Base-by-base conservation (phyloP, 148 eudicot species). In the Hydrangea macrophylla region DNA sequence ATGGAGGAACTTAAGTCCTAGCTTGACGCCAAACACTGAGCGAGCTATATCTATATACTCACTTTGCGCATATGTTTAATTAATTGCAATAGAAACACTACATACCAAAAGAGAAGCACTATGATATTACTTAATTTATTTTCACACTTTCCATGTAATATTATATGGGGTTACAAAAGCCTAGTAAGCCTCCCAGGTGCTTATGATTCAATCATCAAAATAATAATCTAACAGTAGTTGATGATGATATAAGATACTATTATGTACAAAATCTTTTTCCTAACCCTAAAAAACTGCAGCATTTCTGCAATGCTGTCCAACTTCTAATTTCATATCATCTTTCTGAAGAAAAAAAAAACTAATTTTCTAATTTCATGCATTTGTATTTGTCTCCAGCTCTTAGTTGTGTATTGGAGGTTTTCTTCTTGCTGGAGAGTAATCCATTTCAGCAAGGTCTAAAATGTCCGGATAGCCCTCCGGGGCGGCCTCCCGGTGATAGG, bases 371-470 rank as follows among this genome's bases (percentile, higher is more conserved):
- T 58, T 63, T 31, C 23, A 15, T 50, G 50, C 39, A 36, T 67
- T 33, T 45, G 55, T 69, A 58, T 22, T 40, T 30, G 4, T 15
- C 35, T 23, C 15, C 5, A 55, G 0, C 18, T 37, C 13, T 73
- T 55, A 85, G 62, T 85, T 85, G 59, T 85, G 86, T 55, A 85
- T 85, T 1, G 89, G 89, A 72, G 84, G 76, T 70, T 84, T 88
- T 80, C 84, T 75, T 70, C 58, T 82, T 28, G 90, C 94, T 1
- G 81, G 78, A 63, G 90, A 79, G 75, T 88, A 88, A 61, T 88
- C 94, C 94, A 88, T 85, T 58, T 76, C 88, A 15, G 85, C 78
- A 64, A 88, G 54, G 79, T 78, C 85, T 58, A 82, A 62, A 31
- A 30, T 32, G 26, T 75, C 80, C 33, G 80, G 73, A 62, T 70